A percentile compares a stretch with the other conserved stretches of the same genome.
phyloP scores from a whole-genome alignment of 1,139 yeast genomes.

The Hyphopichia khmerensis region DNA sequence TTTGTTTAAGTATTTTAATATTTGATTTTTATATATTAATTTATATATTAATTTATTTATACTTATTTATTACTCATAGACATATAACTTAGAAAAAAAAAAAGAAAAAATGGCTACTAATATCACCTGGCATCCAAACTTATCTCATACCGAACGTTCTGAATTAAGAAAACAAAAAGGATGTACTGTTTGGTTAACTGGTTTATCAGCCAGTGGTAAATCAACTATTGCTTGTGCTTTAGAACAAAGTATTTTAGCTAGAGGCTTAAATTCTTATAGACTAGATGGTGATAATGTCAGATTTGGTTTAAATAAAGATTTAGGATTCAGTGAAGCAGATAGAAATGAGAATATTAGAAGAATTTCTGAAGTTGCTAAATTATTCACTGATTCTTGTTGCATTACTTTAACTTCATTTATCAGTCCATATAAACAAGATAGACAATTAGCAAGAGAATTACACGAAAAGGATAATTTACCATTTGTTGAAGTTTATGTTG shows the following conservation, averaged over 20 bases:
- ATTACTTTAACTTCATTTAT: constrained; percentile 88
- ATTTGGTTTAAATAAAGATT: constrained; percentile 90
- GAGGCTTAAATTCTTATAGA: constrained; percentile 74
- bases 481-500: constrained; percentile 86
- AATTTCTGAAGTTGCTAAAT: constrained; percentile 86
- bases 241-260: constrained; percentile 73
- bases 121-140: constrained; percentile 92
- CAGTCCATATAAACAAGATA: constrained; percentile 83
- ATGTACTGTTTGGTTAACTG: constrained; percentile 92
- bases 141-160: constrained; percentile 79
- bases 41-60: too few species aligned
- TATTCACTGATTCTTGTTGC: constrained; percentile 86
- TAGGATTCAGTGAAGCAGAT: constrained; percentile 88
- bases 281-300: constrained; percentile 94
- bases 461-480: constrained; percentile 76
- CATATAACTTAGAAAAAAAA: too few species aligned
- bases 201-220: constrained; percentile 92
- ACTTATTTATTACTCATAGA: not conserved
- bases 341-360: constrained; percentile 93
- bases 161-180: constrained; percentile 77
- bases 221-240: constrained; percentile 94
- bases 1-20: not conserved
- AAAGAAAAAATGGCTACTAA: constrained; percentile 72
- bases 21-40: not conserved
- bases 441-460: constrained; percentile 80